Conservation (phyloP, 2,329 filamentous ascomycete species). For the Sphaerulina vaccinii region DNA sequence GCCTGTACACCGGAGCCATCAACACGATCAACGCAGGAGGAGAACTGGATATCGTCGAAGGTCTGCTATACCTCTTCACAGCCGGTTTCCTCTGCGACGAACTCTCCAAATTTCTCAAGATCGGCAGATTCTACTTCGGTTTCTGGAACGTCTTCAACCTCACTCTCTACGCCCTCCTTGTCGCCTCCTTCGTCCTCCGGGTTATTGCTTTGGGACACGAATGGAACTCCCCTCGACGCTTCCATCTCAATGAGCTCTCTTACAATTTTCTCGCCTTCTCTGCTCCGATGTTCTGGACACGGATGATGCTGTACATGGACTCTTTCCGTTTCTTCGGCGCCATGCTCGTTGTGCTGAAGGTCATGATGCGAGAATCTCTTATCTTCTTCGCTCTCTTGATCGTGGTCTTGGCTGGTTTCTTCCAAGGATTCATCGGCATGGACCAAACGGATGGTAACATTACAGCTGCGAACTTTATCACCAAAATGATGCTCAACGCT, state of each 20-base stretch:
- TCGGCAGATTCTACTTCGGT: conserved; percentile 83
- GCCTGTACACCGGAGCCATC: conserved; percentile 83
- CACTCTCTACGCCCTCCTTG: conserved; percentile 74
- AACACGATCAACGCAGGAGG: conserved; percentile 84
- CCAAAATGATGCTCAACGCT: conserved; percentile 81
- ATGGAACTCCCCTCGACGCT: conserved; percentile 45
- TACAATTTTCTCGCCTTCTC: conserved; percentile 94
- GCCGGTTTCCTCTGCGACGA: conserved; percentile 89
- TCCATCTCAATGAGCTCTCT: conserved; percentile 72
- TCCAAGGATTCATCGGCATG: conserved; percentile 91
- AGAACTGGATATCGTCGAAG: conserved; percentile 80
- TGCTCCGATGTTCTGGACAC: conserved; percentile 95
- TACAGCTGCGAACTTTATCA: conserved; percentile 66
- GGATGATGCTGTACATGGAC: conserved; percentile 88
- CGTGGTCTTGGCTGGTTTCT: conserved; percentile 79
- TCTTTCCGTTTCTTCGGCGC: conserved; percentile 93
- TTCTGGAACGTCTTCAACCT: conserved; percentile 98
- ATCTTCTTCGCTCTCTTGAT: conserved; percentile 93
- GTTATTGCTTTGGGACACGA: conserved; percentile 72
- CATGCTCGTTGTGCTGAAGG: conserved; percentile 93
- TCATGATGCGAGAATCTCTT: conserved; percentile 66
- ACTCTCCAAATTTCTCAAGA: conserved; percentile 84
- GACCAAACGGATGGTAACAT: conserved; percentile 73
- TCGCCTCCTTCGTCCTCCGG: conserved; percentile 74
- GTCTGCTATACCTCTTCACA: conserved; percentile 85